Conservation (phyloP, 176 grass and related monocot genomes). For the Calamus simplicifolius region DNA sequence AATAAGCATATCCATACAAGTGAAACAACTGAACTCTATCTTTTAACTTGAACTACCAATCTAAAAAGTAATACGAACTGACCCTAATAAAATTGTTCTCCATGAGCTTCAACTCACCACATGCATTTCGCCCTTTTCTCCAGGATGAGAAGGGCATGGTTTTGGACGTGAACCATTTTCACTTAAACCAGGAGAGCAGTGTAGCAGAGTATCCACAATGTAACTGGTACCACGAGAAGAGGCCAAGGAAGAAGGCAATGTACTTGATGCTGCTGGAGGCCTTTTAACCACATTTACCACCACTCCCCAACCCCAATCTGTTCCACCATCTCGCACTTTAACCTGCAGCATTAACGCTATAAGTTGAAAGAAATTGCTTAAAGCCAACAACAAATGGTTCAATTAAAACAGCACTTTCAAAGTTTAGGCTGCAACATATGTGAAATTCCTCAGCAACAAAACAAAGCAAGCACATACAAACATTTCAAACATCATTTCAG, state of each 20-base stretch:
- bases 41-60: slow-evolving; percentile 8
- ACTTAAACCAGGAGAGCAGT: slow-evolving; percentile 63
- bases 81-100: slow-evolving; percentile 18
- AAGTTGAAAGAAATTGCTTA: neutral
- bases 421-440: too few species aligned
- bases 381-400: too few species aligned
- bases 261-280: slow-evolving; percentile 34
- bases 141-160: slow-evolving; percentile 64
- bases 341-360: slow-evolving; percentile 38
- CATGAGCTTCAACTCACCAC: slow-evolving; percentile 74
- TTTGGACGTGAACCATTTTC: slow-evolving; percentile 62
- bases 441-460: too few species aligned
- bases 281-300: slow-evolving; percentile 98
- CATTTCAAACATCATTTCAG: too few species aligned
- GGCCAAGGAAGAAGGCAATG: slow-evolving; percentile 48
- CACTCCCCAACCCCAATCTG: slow-evolving; percentile 97
- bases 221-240: slow-evolving; percentile 57
- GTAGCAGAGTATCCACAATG: slow-evolving; percentile 85
- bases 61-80: slow-evolving; percentile 12
- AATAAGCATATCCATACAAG: slow-evolving; percentile 13
- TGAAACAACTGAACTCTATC: neutral
- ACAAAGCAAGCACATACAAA: too few species aligned
- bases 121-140: slow-evolving; percentile 96
- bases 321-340: slow-evolving; percentile 90
- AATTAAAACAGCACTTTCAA: too few species aligned